A percentile compares a stretch with the other conserved stretches of the same genome.
Evolutionary conservation across 164 flowering plant species (phyloP).

Genomic region (Amborella trichopoda): DNA sequence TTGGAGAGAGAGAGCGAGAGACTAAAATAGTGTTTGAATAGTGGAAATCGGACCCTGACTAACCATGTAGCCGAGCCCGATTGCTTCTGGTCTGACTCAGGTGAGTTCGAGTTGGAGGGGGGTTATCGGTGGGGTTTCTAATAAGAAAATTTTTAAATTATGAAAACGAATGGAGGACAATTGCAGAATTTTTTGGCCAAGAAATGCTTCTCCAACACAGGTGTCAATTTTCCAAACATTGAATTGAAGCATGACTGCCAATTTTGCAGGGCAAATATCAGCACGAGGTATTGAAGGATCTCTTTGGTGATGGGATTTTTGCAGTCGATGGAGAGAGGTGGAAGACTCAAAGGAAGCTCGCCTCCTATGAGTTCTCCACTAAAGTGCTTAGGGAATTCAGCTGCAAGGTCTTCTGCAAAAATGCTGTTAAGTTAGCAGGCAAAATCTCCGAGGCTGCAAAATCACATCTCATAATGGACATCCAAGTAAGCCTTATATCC

Average conservation of each 20-base stretch:
- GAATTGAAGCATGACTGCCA: constrained; percentile 33
- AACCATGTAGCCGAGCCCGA: too few species aligned
- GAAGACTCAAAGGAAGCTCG: constrained; percentile 28
- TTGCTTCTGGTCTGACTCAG: too few species aligned
- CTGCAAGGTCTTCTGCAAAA: constrained; percentile 13
- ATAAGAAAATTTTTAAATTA: too few species aligned
- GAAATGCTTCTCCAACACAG: too few species aligned
- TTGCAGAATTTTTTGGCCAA: too few species aligned
- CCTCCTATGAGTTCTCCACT: constrained; percentile 36
- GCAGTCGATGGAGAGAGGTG: constrained; percentile 46
- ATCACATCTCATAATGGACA: constrained; percentile 7
- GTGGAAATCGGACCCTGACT: too few species aligned
- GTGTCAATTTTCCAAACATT: constrained; percentile 48
- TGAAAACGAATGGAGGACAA: too few species aligned
- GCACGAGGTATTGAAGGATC: constrained; percentile 2
- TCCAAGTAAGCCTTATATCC: constrained; percentile 30
- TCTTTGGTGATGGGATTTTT: constrained; percentile 34
- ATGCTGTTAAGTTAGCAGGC: constrained; percentile 20
- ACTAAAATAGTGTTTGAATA: too few species aligned
- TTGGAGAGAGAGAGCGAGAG: too few species aligned
- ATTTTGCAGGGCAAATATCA: constrained; percentile 2
- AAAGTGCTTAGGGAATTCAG: constrained; percentile 24
- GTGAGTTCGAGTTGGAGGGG: too few species aligned
- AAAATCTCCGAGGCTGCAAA: constrained; percentile 11
- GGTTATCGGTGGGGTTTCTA: too few species aligned